Base-by-base conservation (phyloP, 2,329 filamentous ascomycete species). In the Neoascochyta sp. region DNA sequence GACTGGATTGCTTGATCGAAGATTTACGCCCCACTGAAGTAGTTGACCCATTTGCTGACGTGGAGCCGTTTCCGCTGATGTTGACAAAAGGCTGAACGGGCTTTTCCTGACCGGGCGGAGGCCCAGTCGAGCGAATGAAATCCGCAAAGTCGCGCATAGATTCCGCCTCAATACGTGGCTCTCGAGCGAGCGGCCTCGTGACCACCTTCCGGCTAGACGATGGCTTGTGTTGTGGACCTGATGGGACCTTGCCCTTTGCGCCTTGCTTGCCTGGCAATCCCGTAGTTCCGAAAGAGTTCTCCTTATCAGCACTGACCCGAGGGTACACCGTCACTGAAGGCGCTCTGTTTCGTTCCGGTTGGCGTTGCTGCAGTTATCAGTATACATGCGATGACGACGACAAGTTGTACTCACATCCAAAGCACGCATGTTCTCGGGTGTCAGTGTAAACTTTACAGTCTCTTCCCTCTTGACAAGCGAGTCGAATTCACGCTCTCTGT, bases 81-180 rank as follows among this genome's bases (percentile, higher is more conserved):
- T 44, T 39, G 9, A 60, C 44, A 32, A 63, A 60, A n/a, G 55
- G 59, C 22, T 62, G 57, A 12, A 57, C 41, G 9, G 54, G 46
- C 24, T 54, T 52, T 22, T 56, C 49, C 13, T 59, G 48, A 13
- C 50, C 52, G 7, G 53, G 50, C 36, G 42, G 50, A 34, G 49
- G 90, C 2, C 86, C 87, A 16, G 87, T 94, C 1, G 83, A 85
- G 37, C 86, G 82, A 51, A 94, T 86, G 57, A 95, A 95, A 36
- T 93, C 83, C 13, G 87, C 85, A 65, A 95, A 86, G 50, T 95
- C 89, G 24, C 80, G 73, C 7, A 83, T 77, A 0, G 86, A 86
- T 40, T 89, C 83, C 4, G 73, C 70, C 7, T 78, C 73, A 7
- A 84, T 70, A 39, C 83, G 76, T 2, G 87, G 80, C 45, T 95